Conservation (phyloP, 371 early-diverging fungal genomes). For the Choanephora cucurbitarum region DNA sequence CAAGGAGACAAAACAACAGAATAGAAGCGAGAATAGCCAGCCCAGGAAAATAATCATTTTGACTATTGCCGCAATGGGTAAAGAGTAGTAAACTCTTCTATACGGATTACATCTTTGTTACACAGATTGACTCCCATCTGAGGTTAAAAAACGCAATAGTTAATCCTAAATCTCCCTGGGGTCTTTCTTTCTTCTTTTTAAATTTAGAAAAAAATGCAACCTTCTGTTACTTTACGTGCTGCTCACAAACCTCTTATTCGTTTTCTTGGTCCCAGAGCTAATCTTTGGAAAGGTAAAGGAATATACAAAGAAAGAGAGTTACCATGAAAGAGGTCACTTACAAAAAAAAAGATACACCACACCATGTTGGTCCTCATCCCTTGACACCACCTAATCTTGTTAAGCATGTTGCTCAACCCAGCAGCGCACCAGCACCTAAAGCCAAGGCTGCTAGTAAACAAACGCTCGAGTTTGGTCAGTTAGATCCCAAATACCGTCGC, state of each 20-base stretch:
- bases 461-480: constrained; percentile 39
- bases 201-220: constrained; percentile 34
- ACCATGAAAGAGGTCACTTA: too few species aligned
- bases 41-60: too few species aligned
- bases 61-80: too few species aligned
- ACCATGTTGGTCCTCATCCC: constrained; percentile 48
- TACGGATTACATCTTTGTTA: too few species aligned
- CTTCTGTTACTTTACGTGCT: constrained; percentile 41
- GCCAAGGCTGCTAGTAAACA: constrained; percentile 3
- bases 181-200: background rate
- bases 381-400: constrained; percentile 51
- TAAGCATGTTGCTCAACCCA: constrained; percentile 44
- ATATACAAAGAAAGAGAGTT: background rate
- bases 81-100: too few species aligned
- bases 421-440: constrained; percentile 11
- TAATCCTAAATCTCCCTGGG: too few species aligned
- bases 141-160: too few species aligned
- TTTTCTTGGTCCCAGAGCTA: constrained; percentile 49
- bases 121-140: too few species aligned
- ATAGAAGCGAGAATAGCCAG: too few species aligned
- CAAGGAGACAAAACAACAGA: too few species aligned
- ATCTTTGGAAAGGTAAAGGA: constrained; percentile 48
- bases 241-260: constrained; percentile 52
- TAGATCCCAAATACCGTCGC: constrained; percentile 44
- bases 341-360: constrained; percentile 46